Conservation (phyloP, 2,329 filamentous ascomycete genomes). For the Chaetomiaceae sp. region DNA sequence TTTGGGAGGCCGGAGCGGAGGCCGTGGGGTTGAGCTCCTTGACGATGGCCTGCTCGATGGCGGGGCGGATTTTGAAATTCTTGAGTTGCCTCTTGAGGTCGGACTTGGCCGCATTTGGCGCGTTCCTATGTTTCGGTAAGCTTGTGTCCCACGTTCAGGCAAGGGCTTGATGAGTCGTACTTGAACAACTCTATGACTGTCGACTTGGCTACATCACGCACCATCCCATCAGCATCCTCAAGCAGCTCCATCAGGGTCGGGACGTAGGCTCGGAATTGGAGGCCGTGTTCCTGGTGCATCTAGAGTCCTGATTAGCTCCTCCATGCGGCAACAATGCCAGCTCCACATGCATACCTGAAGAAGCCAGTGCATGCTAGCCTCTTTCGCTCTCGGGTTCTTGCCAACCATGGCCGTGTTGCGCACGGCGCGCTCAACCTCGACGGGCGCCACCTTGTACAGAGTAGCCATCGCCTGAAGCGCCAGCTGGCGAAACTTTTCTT, state of each 20-base stretch:
- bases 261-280: conserved; percentile 81
- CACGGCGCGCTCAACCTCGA: conserved; percentile 75
- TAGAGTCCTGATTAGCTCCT: conserved; percentile 35
- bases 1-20: conserved; percentile 37
- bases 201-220: conserved; percentile 77
- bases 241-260: conserved; percentile 77
- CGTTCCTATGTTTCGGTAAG: conserved; percentile 49
- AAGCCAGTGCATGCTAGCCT: conserved; percentile 80
- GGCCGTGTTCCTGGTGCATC: conserved; percentile 75
- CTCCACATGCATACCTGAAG: conserved; percentile 53
- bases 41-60: conserved; percentile 78
- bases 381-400: conserved; percentile 79
- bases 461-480: conserved; percentile 74
- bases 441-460: conserved; percentile 63
- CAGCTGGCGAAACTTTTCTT: conserved; percentile 75
- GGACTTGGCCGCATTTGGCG: conserved; percentile 77
- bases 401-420: conserved; percentile 73
- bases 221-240: conserved; percentile 84
- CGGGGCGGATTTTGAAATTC: conserved; percentile 77
- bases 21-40: conserved; percentile 60
- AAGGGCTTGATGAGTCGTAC: conserved; percentile 40
- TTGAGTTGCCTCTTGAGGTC: conserved; percentile 85
- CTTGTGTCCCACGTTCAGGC: background rate
- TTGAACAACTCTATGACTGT: conserved; percentile 84
- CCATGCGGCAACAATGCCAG: background rate